phyloP scores from a whole-genome alignment of 768 basidiomycete species.

The Boletus bicolor region DNA sequence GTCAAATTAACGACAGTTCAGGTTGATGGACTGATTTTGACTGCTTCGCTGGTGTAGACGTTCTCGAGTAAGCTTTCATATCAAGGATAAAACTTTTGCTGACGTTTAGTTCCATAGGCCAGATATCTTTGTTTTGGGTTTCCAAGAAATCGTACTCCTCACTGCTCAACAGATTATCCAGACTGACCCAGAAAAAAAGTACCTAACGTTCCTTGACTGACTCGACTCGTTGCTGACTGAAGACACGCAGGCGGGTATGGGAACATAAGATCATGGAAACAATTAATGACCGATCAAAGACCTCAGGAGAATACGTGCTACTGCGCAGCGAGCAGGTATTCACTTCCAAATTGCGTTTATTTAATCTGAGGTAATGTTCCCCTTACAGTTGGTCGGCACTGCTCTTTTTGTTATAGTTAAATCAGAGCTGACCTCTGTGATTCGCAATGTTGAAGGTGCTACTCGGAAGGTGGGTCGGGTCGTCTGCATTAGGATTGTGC shows the following conservation, averaged over 20 bases:
- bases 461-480: conserved; percentile 72
- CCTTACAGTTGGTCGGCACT: conserved; percentile 83
- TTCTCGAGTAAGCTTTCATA: conserved; percentile 15
- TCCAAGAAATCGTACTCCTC: conserved; percentile 96
- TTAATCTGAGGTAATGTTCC: not conserved
- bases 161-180: conserved; percentile 98
- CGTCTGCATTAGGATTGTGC: not conserved
- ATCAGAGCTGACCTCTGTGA: conserved; percentile 67
- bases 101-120: conserved; percentile 46
- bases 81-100: conserved; percentile 24
- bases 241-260: conserved; percentile 70
- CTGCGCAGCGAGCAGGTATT: conserved; percentile 88
- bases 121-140: conserved; percentile 86
- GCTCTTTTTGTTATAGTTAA: conserved; percentile 85
- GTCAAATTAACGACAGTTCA: conserved; percentile 24
- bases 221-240: not conserved
- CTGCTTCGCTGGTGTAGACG: conserved; percentile 9
- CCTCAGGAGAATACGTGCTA: conserved; percentile 73
- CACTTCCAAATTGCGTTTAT: not conserved
- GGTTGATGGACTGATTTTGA: not conserved
- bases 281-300: conserved; percentile 65
- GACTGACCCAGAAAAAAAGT: conserved; percentile 92
- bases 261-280: conserved; percentile 79
- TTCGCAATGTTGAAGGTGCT: conserved; percentile 89
- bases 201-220: conserved; percentile 8